Percentiles rank a stretch among this genome's conserved stretches.
phyloP scores from a whole-genome alignment of 306 rosid genomes.

The Prinsepia uniflora region DNA sequence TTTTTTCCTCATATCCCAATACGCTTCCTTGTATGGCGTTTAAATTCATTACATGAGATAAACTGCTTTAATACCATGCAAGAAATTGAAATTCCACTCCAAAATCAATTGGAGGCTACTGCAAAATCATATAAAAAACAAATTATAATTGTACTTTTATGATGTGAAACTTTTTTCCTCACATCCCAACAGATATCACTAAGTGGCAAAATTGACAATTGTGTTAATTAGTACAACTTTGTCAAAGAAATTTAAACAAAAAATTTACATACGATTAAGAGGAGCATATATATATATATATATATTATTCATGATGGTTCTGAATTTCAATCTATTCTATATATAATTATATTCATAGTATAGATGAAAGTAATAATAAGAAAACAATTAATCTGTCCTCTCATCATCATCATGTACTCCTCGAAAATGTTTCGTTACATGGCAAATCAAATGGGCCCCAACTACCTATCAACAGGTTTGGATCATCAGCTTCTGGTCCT shows the following conservation, averaged over 20 bases:
- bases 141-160: too few relatives aligned
- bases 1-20: too few relatives aligned
- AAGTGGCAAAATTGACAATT: too few relatives aligned
- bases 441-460: constrained; percentile 75
- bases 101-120: too few relatives aligned
- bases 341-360: not conserved
- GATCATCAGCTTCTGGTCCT: constrained; percentile 42
- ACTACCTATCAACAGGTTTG: constrained; percentile 45
- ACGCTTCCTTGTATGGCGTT: too few relatives aligned
- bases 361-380: constrained; percentile 22
- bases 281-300: constrained; percentile 11
- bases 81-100: too few relatives aligned
- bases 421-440: constrained; percentile 49
- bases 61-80: too few relatives aligned
- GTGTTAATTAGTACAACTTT: not conserved
- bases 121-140: too few relatives aligned
- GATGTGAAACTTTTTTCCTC: too few relatives aligned
- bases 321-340: constrained; percentile 15
- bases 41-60: too few relatives aligned
- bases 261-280: not conserved
- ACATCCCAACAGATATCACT: too few relatives aligned
- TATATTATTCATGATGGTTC: constrained; percentile 26
- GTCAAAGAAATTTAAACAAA: not conserved
- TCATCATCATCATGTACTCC: constrained; percentile 29
- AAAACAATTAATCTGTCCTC: constrained; percentile 16